These are phyloP conservation scores for Myriangium duriaei DNA, from an alignment of 2,329 filamentous ascomycete genomes.

Conservation along the genomic window DNA sequence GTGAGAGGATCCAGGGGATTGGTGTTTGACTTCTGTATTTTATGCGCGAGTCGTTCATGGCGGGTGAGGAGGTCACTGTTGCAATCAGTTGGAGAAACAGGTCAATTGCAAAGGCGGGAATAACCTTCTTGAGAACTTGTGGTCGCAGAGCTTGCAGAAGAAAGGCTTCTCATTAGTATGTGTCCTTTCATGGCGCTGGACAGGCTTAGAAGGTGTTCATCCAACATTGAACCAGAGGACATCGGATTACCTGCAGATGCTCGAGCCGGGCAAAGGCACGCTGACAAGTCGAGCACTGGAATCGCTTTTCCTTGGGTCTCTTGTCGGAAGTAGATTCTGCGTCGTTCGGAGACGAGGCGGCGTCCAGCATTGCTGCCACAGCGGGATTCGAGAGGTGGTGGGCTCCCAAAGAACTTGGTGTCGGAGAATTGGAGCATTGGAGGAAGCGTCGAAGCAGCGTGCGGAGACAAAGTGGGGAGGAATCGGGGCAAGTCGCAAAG, in stretches of 20 bases:
- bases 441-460: not conserved
- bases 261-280: conserved; percentile 27
- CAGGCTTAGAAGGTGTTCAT: conserved; percentile 12
- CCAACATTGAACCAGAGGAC: not conserved
- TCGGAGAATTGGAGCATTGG: not conserved
- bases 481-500: too few relatives aligned
- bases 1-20: conserved; percentile 17
- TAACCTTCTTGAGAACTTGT: conserved; percentile 32
- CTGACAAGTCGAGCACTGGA: conserved; percentile 23
- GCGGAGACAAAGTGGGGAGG: not conserved
- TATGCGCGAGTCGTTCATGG: conserved; percentile 28
- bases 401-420: too few relatives aligned
- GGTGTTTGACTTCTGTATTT: conserved; percentile 16
- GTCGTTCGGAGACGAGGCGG: not conserved
- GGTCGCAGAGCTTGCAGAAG: conserved; percentile 27
- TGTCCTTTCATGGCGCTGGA: conserved; percentile 10
- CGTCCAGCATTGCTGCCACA: conserved; percentile 4
- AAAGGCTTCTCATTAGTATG: conserved; percentile 32
- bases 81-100: conserved; percentile 10
- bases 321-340: conserved; percentile 2
- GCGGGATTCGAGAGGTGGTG: not conserved
- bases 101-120: too few relatives aligned
- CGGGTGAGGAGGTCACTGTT: conserved; percentile 28
- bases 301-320: conserved; percentile 22
- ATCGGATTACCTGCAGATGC: conserved; percentile 25